phyloP scores from a whole-genome alignment of 2,329 filamentous ascomycete genomes.

The Ceratocystiopsis minuta region DNA sequence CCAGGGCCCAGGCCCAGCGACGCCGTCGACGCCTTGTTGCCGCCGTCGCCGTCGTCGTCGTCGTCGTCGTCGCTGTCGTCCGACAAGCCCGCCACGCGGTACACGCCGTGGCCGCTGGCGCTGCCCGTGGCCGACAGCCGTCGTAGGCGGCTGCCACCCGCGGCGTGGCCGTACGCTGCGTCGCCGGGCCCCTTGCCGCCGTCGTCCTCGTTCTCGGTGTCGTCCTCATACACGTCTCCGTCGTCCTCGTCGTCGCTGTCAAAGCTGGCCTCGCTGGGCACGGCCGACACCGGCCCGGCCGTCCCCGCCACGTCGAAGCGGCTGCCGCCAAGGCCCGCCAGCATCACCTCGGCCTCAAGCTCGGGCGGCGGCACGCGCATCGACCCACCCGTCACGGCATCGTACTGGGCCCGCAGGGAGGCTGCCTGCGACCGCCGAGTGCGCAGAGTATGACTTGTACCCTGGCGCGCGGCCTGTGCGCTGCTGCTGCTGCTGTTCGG shows the following conservation, averaged over 20 bases:
- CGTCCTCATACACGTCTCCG: not conserved
- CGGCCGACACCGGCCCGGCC: conserved; percentile 28
- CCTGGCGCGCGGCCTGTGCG: conserved; percentile 1
- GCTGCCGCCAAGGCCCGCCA: conserved; percentile 29
- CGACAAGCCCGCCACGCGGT: not conserved
- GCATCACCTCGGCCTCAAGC: conserved; percentile 31
- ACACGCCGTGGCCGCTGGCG: not conserved
- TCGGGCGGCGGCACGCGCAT: conserved; percentile 23
- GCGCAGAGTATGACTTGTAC: conserved; percentile 7
- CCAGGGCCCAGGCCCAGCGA: conserved; percentile 15
- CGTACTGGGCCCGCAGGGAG: conserved; percentile 7
- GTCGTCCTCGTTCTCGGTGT: not conserved
- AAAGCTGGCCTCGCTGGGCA: conserved; percentile 25
- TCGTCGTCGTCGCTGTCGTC: not conserved
- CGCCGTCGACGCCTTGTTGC: not conserved
- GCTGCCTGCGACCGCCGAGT: conserved; percentile 6
- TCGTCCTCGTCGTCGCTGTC: conserved; percentile 11
- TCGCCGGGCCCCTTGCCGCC: too few species aligned
- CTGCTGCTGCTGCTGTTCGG: not conserved
- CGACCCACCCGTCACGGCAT: conserved; percentile 10
- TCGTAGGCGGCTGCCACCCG: too few species aligned
- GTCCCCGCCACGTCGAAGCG: conserved; percentile 22
- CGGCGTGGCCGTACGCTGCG: too few species aligned
- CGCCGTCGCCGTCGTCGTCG: not conserved
- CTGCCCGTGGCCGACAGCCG: too few species aligned